Base-by-base conservation (phyloP, 192 early-diverging fungal genomes). In the Coemansia sp. region DNA sequence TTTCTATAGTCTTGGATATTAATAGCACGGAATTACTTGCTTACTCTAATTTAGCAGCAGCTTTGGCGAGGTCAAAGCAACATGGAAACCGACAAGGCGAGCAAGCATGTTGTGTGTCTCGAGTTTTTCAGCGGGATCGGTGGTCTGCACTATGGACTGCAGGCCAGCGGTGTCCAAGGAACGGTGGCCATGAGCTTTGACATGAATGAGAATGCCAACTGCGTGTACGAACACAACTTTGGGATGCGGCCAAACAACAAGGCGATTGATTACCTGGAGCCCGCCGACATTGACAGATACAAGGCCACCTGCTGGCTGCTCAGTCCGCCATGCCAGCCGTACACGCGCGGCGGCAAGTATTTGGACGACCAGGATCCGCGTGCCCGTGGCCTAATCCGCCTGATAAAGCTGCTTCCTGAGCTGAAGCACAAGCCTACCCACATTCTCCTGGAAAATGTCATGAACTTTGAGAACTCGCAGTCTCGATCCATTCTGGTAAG, bases 261-360 rank as follows among this genome's bases (percentile, higher is more conserved):
- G 37, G 74, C 79, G 0, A 81, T 81, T 25, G 79, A 81, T 40
- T 76, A 76, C 40, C 59, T 81, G 7, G 57, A 60, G 11, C 17
- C 46, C 17, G 45, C 32, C 3, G 79, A 81, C 51, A 76, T 81
- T 16, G 79, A 81, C 40, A 87, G 77, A 76, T 85, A 89, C 67
- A 68, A 86, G 10, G 91, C 91, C 1, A 86, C 91, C 70, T 90
- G 89, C 56, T 96, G 96, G 96, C 82, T 98, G 9, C 83, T 96
- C 56, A 93, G 91, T 63, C 96, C 96, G 32, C 96, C 96, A 0
- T 98, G 96, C 64, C 96, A 98, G 84, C 87, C 88, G 2, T 90
- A 91, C 62, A 92, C 90, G 0, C 82, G 85, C 12, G 93, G 90
- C 19, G 94, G 95, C 17, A 94, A 93, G 54, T 61, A 82, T 50